Percentiles rank a stretch among this genome's conserved stretches.
Evolutionary conservation across 1,284 basidiomycete species (phyloP).

Genomic region (Peniophora sp.): DNA sequence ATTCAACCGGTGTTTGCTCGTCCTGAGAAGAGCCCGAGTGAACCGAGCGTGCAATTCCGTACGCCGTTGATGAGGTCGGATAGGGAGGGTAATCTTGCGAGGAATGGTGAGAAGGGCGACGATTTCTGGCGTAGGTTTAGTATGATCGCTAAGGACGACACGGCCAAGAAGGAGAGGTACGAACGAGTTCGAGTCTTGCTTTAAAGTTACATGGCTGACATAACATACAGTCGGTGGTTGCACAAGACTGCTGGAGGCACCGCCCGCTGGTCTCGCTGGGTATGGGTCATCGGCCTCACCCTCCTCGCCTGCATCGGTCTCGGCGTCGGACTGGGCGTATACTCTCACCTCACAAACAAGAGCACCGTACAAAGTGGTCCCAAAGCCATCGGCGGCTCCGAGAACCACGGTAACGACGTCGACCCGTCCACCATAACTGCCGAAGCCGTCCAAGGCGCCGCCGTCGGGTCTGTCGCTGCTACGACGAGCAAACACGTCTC

Average conservation of each 20-base stretch:
- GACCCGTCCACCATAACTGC: conserved; percentile 12
- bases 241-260: conserved; percentile 47
- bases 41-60: conserved; percentile 42
- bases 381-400: conserved; percentile 58
- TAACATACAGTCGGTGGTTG: conserved; percentile 50
- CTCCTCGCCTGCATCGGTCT: conserved; percentile 45
- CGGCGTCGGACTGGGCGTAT: conserved; percentile 53
- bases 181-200: conserved; percentile 5
- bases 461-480: conserved; percentile 7
- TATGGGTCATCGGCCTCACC: conserved; percentile 58
- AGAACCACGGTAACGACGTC: conserved; percentile 13
- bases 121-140: conserved; percentile 82
- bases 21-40: conserved; percentile 37
- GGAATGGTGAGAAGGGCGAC: conserved; percentile 62
- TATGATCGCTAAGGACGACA: conserved; percentile 67
- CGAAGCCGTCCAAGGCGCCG: conserved; percentile 1
- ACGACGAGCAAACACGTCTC: conserved; percentile 23
- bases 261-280: conserved; percentile 50
- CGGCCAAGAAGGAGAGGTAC: conserved; percentile 44
- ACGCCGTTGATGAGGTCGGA: conserved; percentile 59
- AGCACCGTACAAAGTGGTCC: conserved; percentile 38
- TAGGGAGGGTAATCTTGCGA: conserved; percentile 57
- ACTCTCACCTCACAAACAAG: conserved; percentile 40
- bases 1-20: conserved; percentile 71
- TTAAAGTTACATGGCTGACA: conserved; percentile 8